Percentiles rank a stretch among this genome's conserved stretches.
Conservation (phyloP, 768 basidiomycete genomes). For the Amanita molliuscula region DNA sequence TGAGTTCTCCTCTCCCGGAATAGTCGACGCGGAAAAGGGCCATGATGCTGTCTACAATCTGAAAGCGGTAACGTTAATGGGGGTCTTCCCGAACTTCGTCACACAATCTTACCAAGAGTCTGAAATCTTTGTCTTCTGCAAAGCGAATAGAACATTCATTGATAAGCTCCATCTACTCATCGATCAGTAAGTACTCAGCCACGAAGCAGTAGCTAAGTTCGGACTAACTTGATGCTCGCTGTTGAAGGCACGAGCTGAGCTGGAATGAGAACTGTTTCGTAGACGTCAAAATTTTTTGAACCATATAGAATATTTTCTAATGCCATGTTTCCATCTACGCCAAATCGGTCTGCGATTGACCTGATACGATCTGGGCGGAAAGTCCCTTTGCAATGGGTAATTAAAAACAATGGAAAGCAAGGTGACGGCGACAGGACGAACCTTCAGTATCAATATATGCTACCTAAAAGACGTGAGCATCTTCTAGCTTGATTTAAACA, state of each 20-base stretch:
- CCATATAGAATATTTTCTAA: slow-evolving; percentile 91
- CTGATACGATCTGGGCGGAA: slow-evolving; percentile 92
- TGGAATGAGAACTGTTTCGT: slow-evolving; percentile 1
- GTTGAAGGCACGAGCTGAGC: slow-evolving; percentile 75
- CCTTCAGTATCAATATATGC: slow-evolving; percentile 90
- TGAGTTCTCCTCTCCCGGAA: slow-evolving; percentile 88
- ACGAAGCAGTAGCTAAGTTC: slow-evolving; percentile 1
- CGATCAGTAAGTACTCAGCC: too few species aligned
- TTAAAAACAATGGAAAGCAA: slow-evolving; percentile 8
- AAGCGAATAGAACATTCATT: slow-evolving; percentile 83
- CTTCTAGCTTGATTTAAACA: slow-evolving; percentile 1
- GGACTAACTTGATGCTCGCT: slow-evolving; percentile 81
- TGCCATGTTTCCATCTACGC: slow-evolving; percentile 82
- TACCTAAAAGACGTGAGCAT: slow-evolving; percentile 35
- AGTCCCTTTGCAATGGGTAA: slow-evolving; percentile 42
- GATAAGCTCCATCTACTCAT: slow-evolving; percentile 74
- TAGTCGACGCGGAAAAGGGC: slow-evolving; percentile 92
- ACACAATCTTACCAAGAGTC: slow-evolving; percentile 44
- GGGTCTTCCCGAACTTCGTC: background rate
- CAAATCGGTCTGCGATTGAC: slow-evolving; percentile 87
- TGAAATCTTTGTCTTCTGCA: slow-evolving; percentile 81
- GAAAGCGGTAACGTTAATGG: slow-evolving; percentile 9
- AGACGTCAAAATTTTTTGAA: slow-evolving; percentile 15
- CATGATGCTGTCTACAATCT: slow-evolving; percentile 98
- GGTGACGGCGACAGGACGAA: slow-evolving; percentile 12